Evolutionary conservation across 163 green algal species (phyloP).

Genomic region (Coccomyxa subellipsoidea): DNA sequence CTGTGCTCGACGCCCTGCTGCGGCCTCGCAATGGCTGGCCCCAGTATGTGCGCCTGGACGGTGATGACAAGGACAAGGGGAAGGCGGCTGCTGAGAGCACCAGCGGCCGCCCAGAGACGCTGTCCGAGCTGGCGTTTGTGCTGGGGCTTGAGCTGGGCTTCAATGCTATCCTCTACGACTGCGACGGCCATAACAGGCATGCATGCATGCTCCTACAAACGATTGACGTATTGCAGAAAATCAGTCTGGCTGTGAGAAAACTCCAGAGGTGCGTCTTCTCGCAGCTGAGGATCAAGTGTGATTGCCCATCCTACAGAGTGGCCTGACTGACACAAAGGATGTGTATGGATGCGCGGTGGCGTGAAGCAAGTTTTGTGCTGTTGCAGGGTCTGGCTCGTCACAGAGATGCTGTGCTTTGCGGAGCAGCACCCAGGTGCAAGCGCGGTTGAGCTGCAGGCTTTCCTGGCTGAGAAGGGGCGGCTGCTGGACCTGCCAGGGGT

Average conservation of each 20-base stretch:
- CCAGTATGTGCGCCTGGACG: not conserved
- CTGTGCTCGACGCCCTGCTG: not conserved
- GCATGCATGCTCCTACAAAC: too few relatives aligned
- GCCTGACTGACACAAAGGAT: too few relatives aligned
- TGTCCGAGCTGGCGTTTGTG: not conserved
- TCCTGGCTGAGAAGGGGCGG: not conserved
- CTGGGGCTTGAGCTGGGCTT: not conserved
- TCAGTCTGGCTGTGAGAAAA: too few relatives aligned
- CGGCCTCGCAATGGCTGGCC: conserved; percentile 5
- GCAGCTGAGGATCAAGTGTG: too few relatives aligned
- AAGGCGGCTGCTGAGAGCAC: not conserved
- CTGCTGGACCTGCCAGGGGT: not conserved
- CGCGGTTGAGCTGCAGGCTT: not conserved
- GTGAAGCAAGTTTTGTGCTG: too few relatives aligned
- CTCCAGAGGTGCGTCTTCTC: too few relatives aligned
- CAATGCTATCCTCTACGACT: not conserved
- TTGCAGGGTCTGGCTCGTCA: conserved; percentile 9
- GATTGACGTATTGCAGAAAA: too few relatives aligned
- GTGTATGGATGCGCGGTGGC: too few relatives aligned
- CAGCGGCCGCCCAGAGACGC: not conserved
- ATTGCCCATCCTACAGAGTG: too few relatives aligned
- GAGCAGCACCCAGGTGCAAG: not conserved
- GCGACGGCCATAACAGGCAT: not conserved
- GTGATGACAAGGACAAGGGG: not conserved
- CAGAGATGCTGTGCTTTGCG: conserved; percentile 18